phyloP scores from a whole-genome alignment of 495 filamentous ascomycete genomes.

The Aspergillus incahuasiensis region DNA sequence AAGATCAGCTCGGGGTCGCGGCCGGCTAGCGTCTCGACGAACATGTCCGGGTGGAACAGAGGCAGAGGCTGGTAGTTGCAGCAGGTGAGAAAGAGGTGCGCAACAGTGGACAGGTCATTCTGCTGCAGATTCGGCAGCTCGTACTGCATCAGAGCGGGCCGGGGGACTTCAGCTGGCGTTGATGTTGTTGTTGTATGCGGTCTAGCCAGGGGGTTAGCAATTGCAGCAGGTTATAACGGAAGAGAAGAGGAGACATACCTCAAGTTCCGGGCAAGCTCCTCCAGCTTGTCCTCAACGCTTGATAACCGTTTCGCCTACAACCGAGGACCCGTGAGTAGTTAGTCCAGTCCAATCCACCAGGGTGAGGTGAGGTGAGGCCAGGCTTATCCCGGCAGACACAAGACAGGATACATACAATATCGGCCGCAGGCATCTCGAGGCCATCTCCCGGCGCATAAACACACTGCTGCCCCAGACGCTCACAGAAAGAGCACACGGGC shows the following conservation, averaged over 20 bases:
- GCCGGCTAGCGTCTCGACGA: slow-evolving; percentile 19
- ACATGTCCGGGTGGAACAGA: slow-evolving; percentile 27
- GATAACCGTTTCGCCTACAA: slow-evolving; percentile 35
- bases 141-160: neutral
- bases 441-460: slow-evolving; percentile 29
- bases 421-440: slow-evolving; percentile 15
- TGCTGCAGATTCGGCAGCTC: slow-evolving; percentile 2
- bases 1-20: slow-evolving; percentile 34
- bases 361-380: too few relatives aligned
- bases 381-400: neutral
- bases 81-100: slow-evolving; percentile 27
- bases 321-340: neutral
- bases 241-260: slow-evolving; percentile 7
- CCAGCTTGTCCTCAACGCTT: slow-evolving; percentile 33
- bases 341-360: neutral
- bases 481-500: slow-evolving; percentile 38
- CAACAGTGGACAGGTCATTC: slow-evolving; percentile 3
- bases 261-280: slow-evolving; percentile 28
- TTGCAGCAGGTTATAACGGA: neutral
- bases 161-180: neutral
- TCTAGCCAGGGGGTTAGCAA: slow-evolving; percentile 1
- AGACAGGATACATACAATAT: neutral
- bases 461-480: slow-evolving; percentile 36
- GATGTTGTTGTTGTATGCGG: neutral
- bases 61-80: slow-evolving; percentile 40